Percentiles rank a stretch among this genome's conserved stretches.
Evolutionary conservation across 2,329 filamentous ascomycete genomes (phyloP).

Genomic region (Beauveria sp.): DNA sequence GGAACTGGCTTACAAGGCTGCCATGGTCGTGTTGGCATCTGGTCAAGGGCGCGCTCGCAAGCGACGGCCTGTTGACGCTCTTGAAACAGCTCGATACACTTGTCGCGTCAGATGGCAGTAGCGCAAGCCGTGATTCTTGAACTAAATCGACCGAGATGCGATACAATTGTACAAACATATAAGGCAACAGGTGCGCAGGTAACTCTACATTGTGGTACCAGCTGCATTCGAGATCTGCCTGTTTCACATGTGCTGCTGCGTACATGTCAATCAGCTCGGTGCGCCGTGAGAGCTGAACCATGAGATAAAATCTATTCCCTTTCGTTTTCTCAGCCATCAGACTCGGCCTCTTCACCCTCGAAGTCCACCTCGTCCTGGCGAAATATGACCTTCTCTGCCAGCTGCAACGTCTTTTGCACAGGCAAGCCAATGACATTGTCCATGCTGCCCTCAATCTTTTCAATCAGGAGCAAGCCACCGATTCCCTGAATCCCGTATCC

Average conservation of each 20-base stretch:
- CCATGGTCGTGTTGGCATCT: background rate
- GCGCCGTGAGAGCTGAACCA: background rate
- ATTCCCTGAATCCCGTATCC: slow-evolving; percentile 92
- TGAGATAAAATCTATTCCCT: background rate
- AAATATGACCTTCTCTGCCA: slow-evolving; percentile 84
- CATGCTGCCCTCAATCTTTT: slow-evolving; percentile 79
- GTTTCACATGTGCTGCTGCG: background rate
- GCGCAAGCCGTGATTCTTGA: background rate
- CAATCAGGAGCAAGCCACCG: slow-evolving; percentile 77
- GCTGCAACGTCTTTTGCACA: slow-evolving; percentile 63
- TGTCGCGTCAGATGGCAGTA: background rate
- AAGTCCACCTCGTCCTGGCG: slow-evolving; percentile 60
- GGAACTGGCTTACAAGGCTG: background rate
- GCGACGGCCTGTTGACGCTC: background rate
- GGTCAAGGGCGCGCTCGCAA: background rate
- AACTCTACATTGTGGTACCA: background rate
- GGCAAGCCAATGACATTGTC: slow-evolving; percentile 95
- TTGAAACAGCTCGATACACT: background rate
- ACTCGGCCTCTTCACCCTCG: slow-evolving; percentile 39
- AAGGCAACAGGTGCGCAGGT: background rate
- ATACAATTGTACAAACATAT: background rate
- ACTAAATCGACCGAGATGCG: no score
- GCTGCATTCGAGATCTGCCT: background rate
- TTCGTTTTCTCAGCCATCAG: slow-evolving; percentile 18
- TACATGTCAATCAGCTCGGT: background rate